Percentiles rank a stretch among this genome's conserved stretches.
phyloP scores from a whole-genome alignment of 2,329 filamentous ascomycete genomes.

The Fusarium denticulatum region DNA sequence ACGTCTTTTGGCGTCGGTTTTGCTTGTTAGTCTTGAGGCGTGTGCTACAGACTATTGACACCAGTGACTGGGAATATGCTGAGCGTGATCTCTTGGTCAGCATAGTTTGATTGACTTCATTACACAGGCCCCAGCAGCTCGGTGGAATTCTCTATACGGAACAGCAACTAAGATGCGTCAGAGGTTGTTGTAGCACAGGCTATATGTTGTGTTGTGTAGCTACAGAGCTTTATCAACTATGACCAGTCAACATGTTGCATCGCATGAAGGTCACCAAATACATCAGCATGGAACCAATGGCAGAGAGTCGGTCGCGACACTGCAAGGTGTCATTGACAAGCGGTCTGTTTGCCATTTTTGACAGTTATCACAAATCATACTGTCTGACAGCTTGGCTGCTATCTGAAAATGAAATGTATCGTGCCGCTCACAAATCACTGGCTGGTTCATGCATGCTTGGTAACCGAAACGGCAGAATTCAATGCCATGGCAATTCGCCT shows the following conservation, averaged over 20 bases:
- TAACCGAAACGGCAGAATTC: background rate
- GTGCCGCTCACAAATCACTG: background rate
- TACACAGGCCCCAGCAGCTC: conserved; percentile 13
- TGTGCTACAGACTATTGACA: conserved; percentile 25
- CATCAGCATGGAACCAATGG: conserved; percentile 10
- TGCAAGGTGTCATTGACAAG: background rate
- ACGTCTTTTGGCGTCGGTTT: conserved; percentile 26
- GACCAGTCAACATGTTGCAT: conserved; percentile 26
- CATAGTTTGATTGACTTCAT: conserved; percentile 28
- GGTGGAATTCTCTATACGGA: conserved; percentile 17
- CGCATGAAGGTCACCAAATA: conserved; percentile 9
- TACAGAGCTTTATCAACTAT: background rate
- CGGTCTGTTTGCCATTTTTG: conserved; percentile 21
- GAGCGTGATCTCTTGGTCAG: conserved; percentile 4
- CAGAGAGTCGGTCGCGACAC: background rate
- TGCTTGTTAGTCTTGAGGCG: conserved; percentile 20
- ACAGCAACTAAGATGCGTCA: background rate
- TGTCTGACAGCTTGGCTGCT: conserved; percentile 10
- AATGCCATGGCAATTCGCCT: conserved; percentile 7
- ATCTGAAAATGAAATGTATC: background rate
- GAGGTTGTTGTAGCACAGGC: conserved; percentile 5
- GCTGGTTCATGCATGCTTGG: conserved; percentile 8
- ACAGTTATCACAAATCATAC: conserved; percentile 19
- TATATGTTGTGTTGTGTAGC: conserved; percentile 6
- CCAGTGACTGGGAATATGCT: conserved; percentile 13